A percentile compares a stretch with the other conserved stretches of the same genome.
phyloP scores from a whole-genome alignment of 2,329 filamentous ascomycete genomes.

The Rutstroemia sydowiana region DNA sequence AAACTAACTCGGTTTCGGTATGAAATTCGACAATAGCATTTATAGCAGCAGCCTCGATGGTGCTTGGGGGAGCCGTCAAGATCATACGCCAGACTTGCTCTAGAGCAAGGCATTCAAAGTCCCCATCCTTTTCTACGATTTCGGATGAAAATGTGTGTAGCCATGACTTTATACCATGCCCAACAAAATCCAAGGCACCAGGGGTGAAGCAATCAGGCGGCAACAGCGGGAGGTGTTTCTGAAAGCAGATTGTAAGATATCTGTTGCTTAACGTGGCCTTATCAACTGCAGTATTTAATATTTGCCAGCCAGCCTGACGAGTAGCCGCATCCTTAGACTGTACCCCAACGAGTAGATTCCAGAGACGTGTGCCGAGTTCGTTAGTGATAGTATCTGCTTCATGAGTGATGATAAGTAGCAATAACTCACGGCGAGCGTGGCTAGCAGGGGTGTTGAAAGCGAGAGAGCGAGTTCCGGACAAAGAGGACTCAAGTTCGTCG shows the following conservation, averaged over 20 bases:
- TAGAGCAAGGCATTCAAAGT: conserved; percentile 44
- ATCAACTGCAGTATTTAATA: conserved; percentile 45
- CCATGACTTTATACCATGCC: conserved; percentile 41
- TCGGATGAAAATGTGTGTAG: conserved; percentile 42
- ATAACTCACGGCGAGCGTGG: conserved; percentile 49
- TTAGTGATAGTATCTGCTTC: conserved; percentile 55
- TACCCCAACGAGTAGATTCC: conserved; percentile 65
- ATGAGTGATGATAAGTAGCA: conserved; percentile 49
- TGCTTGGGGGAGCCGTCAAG: conserved; percentile 56
- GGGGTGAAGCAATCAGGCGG: conserved; percentile 50
- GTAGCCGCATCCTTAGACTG: conserved; percentile 52
- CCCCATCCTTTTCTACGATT: conserved; percentile 44
- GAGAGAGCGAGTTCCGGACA: conserved; percentile 13
- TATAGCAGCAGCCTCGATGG: conserved; percentile 62
- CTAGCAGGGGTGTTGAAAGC: conserved; percentile 38
- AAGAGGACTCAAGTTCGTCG: conserved; percentile 51
- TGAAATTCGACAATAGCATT: conserved; percentile 68
- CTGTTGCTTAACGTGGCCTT: conserved; percentile 42
- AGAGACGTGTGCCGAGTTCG: conserved; percentile 57
- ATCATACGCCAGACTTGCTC: conserved; percentile 83
- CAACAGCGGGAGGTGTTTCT: conserved; percentile 49
- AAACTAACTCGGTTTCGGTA: conserved; percentile 49
- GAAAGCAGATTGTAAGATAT: conserved; percentile 48
- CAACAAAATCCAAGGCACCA: conserved; percentile 57
- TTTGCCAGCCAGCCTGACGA: conserved; percentile 61